A percentile compares a stretch with the other conserved stretches of the same genome.
Evolutionary conservation across 179 eudicot genomes (phyloP).

Genomic region (Spinacia oleracea): DNA sequence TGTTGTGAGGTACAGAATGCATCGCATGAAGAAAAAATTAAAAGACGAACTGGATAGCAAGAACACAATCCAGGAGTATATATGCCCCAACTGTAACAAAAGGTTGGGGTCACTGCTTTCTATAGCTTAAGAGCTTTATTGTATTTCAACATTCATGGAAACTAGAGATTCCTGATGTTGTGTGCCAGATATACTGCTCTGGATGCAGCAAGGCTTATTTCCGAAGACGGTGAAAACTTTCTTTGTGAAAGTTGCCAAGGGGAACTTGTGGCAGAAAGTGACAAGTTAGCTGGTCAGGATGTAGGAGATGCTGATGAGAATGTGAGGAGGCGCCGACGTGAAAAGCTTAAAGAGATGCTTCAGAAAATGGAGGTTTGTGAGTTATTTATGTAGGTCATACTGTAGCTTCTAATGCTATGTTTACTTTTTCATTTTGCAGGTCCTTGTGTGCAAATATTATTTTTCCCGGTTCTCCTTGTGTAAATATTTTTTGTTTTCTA

Average conservation of each 20-base stretch:
- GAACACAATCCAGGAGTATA: conserved; percentile 91
- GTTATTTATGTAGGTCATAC: not conserved
- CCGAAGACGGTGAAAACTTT: conserved; percentile 71
- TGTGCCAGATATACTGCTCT: conserved; percentile 83
- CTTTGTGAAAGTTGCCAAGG: conserved; percentile 95
- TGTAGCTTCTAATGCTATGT: not conserved
- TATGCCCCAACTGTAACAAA: conserved; percentile 84
- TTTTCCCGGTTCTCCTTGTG: not conserved
- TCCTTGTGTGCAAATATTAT: not conserved
- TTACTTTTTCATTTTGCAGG: not conserved
- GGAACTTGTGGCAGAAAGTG: conserved; percentile 88
- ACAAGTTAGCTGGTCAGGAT: conserved; percentile 87
- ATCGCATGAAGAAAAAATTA: conserved; percentile 90
- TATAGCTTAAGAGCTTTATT: conserved; percentile 23
- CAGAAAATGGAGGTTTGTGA: conserved; percentile 79
- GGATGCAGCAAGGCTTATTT: conserved; percentile 87
- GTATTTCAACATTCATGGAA: conserved; percentile 22
- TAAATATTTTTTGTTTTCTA: too few species aligned
- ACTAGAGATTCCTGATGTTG: conserved; percentile 30
- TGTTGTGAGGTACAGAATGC: conserved; percentile 92
- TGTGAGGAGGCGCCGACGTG: conserved; percentile 89
- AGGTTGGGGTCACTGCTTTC: conserved; percentile 49
- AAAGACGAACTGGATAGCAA: conserved; percentile 94
- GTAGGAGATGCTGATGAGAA: conserved; percentile 92
- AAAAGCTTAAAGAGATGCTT: conserved; percentile 78